Evolutionary conservation across 202 grass and related monocot genomes (phyloP).

Genomic region (Musa balbisiana): DNA sequence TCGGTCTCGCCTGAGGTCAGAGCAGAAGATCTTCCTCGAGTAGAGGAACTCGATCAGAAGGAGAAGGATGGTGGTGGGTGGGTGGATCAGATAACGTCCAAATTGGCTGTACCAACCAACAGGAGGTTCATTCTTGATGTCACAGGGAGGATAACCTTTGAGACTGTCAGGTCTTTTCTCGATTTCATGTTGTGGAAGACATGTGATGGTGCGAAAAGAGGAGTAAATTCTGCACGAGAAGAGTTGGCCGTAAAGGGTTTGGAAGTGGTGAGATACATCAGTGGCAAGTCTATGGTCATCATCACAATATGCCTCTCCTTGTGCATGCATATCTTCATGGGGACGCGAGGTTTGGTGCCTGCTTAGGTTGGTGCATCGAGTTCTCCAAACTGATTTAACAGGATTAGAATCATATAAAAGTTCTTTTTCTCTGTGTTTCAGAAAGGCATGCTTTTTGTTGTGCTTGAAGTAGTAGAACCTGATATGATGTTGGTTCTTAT

Average conservation of each 20-base stretch:
- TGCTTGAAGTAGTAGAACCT: neutral
- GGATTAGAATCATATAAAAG: neutral
- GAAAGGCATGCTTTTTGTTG: no score
- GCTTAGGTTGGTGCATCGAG: constrained; percentile 16
- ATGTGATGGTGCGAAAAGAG: constrained; percentile 34
- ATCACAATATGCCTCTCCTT: constrained; percentile 53
- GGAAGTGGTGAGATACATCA: constrained; percentile 44
- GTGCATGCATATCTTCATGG: constrained; percentile 56
- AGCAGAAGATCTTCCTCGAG: neutral
- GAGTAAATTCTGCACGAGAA: constrained; percentile 27
- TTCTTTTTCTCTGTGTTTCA: neutral
- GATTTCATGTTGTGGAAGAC: constrained; percentile 77
- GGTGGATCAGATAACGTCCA: constrained; percentile 42
- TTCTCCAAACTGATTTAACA: neutral
- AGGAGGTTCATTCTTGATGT: constrained; percentile 58
- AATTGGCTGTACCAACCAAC: constrained; percentile 46
- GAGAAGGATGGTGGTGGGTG: constrained; percentile 26
- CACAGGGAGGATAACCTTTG: constrained; percentile 61
- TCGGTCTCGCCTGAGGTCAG: neutral
- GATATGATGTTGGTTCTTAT: neutral
- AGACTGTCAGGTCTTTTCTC: constrained; percentile 72
- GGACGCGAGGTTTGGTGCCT: constrained; percentile 33
- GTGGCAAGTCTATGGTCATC: constrained; percentile 55
- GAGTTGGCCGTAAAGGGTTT: constrained; percentile 29
- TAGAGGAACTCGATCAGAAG: neutral